Evolutionary conservation across 805 yeast species (phyloP).

Genomic region (Kluyveromyces nonfermentans): DNA sequence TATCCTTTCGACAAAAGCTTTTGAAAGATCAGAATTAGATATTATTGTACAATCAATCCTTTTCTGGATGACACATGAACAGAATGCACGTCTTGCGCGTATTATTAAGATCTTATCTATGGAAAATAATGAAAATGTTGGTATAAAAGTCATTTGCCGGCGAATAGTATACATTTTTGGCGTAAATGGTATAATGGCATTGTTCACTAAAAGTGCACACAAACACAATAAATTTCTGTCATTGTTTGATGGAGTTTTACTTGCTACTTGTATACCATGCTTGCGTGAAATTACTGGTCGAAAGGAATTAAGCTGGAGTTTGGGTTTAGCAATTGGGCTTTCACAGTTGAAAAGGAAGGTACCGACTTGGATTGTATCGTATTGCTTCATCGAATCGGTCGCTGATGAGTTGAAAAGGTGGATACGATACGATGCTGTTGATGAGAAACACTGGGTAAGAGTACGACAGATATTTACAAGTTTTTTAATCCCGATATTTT

Average conservation of each 20-base stretch:
- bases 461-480: not conserved
- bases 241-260: not conserved
- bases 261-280: not conserved
- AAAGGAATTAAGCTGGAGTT: not conserved
- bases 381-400: not conserved
- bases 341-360: not conserved
- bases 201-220: not conserved
- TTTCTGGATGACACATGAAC: not conserved
- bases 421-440: not conserved
- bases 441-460: not conserved
- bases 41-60: not conserved
- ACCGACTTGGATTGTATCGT: slow-evolving; percentile 1
- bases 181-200: not conserved
- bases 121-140: not conserved
- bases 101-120: not conserved
- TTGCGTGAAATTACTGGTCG: not conserved
- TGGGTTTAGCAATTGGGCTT: slow-evolving; percentile 1
- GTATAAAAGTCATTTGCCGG: slow-evolving; percentile 1
- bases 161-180: not conserved
- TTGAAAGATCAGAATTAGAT: not conserved
- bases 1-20: not conserved
- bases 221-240: not conserved
- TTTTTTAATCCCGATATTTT: not conserved
- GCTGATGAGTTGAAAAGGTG: not conserved
- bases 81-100: slow-evolving; percentile 1